Evolutionary conservation across 495 filamentous ascomycete genomes (phyloP).

Genomic region (Neurospora sp.): DNA sequence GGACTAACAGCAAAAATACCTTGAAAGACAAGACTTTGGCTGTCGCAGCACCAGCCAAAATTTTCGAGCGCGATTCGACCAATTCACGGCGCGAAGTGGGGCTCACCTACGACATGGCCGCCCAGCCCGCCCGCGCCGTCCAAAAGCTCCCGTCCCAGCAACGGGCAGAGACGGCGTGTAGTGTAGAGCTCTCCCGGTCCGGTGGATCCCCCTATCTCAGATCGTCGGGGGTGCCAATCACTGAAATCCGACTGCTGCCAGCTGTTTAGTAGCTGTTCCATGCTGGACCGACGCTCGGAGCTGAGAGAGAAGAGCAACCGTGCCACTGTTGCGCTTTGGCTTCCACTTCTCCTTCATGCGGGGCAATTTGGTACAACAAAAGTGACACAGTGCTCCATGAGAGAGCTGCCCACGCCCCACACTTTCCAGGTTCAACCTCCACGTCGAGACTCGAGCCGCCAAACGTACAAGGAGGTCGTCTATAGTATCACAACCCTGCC

Average conservation of each 20-base stretch:
- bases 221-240: background rate
- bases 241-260: background rate
- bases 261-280: background rate
- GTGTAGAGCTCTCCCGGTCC: background rate
- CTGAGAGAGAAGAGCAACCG: background rate
- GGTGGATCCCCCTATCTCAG: background rate
- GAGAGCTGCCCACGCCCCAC: background rate
- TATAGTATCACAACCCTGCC: background rate
- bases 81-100: background rate
- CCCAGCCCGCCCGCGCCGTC: background rate
- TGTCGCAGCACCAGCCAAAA: background rate
- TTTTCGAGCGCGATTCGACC: background rate
- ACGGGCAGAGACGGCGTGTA: background rate
- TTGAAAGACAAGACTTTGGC: background rate
- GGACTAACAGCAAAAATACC: background rate
- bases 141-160: background rate
- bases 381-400: background rate
- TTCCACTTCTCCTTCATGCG: background rate
- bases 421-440: background rate
- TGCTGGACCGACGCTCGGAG: background rate
- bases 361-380: background rate
- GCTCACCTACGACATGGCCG: background rate
- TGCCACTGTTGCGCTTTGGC: background rate
- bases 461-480: background rate
- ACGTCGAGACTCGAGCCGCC: background rate